These are phyloP conservation scores for Pichia sp. DNA, from an alignment of 1,139 yeast genomes.

Conservation along the genomic window DNA sequence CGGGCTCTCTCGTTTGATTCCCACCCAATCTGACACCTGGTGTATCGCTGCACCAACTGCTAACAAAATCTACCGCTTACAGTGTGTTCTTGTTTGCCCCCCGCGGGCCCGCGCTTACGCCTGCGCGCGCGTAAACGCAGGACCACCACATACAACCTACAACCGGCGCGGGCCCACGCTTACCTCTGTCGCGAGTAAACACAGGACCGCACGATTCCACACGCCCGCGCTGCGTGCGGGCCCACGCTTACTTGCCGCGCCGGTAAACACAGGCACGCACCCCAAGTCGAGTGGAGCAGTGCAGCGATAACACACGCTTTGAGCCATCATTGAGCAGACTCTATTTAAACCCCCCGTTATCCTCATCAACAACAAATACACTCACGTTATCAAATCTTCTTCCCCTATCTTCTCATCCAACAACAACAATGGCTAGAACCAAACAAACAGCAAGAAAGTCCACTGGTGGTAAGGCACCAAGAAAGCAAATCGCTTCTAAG, in stretches of 20 bases:
- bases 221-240: no score
- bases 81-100: no score
- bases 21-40: no score
- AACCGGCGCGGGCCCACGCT: slow-evolving; percentile 3
- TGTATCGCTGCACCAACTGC: background rate
- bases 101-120: slow-evolving; percentile 5
- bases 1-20: no score
- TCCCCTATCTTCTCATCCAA: background rate
- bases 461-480: slow-evolving; percentile 99
- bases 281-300: no score
- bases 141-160: background rate
- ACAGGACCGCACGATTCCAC: no score
- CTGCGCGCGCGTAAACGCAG: slow-evolving; percentile 1
- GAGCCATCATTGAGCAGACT: no score
- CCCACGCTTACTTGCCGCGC: no score
- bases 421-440: slow-evolving; percentile 79
- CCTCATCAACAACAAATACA: no score
- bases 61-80: background rate
- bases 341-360: background rate
- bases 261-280: no score
- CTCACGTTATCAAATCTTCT: no score
- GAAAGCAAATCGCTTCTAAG: slow-evolving; percentile 98
- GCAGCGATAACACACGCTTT: no score
- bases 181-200: slow-evolving; percentile 6
- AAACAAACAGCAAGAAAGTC: slow-evolving; percentile 98